These are phyloP conservation scores for Polygonum aviculare DNA, from an alignment of 148 eudicot genomes.

Conservation along the genomic window DNA sequence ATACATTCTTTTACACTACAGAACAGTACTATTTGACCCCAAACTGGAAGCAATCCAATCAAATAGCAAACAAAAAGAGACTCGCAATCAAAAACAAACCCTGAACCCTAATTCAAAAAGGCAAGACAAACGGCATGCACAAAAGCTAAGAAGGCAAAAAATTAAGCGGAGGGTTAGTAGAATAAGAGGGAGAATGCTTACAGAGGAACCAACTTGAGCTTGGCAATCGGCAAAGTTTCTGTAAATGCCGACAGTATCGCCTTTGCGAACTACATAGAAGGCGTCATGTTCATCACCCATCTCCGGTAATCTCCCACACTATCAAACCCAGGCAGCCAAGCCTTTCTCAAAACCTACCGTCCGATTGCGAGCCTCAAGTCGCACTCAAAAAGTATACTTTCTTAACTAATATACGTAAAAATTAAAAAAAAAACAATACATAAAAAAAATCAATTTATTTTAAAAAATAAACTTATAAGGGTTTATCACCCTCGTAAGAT, in stretches of 20 bases:
- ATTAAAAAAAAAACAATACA: too few relatives aligned
- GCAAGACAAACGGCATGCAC: neutral
- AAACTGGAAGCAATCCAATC: neutral
- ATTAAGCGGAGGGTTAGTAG: too few relatives aligned
- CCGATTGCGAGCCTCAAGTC: neutral
- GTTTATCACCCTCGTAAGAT: neutral
- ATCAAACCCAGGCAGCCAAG: too few relatives aligned
- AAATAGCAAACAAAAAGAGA: neutral
- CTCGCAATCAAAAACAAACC: neutral
- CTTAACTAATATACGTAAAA: neutral
- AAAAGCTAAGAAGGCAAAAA: neutral
- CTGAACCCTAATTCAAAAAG: neutral
- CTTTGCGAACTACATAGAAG: constrained; percentile 66
- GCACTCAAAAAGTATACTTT: neutral
- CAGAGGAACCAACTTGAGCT: constrained; percentile 50
- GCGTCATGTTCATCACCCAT: constrained; percentile 65
- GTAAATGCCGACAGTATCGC: constrained; percentile 62
- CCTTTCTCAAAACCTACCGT: too few relatives aligned
- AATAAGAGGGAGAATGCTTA: constrained; percentile 18
- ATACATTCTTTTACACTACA: too few relatives aligned
- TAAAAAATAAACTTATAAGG: too few relatives aligned
- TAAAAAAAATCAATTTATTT: too few relatives aligned
- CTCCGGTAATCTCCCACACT: neutral
- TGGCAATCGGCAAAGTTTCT: constrained; percentile 52
- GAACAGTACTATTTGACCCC: neutral